Base-by-base conservation (phyloP, 805 yeast species). In the Wickerhamiella vanderwaltii region DNA sequence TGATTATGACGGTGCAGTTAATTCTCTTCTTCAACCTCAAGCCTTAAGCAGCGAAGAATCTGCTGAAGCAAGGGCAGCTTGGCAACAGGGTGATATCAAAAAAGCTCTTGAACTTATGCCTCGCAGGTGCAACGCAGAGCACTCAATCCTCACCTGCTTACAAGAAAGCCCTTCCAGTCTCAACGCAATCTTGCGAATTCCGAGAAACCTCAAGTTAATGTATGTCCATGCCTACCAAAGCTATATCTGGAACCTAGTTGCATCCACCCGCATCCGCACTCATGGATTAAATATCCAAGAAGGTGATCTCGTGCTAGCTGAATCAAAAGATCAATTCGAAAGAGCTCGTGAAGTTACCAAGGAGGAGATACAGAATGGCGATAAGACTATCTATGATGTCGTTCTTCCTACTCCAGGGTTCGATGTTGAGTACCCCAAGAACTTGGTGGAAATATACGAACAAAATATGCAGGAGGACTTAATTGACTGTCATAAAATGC, bases 221-320 rank as follows among this genome's bases (percentile, higher is more conserved):
- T 91, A 91, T 56, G 95, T 82, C 2, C 99, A 91, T 61, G 95
- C 98, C 3, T 93, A 93, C 59, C 98, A 91, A 63, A 84, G 95
- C 48, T 91, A 79, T 55, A 73, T 91, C 22, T 93, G 98, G 99
- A 93, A 93, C 56, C 58, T 69, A 40, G 93, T 79, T 26, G 88
- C 86, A 1, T 79, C 93, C 39, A 72, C 72, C 50, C 70, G 98
- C 55, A 66, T 85, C 32, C 73, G 73, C 52, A 56, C 77, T 43
- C 26, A 20, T 19, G 79, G 70, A 60, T 68, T 64, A 16, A 61
- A 52, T 2, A 47, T 51, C 13, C 43, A 50, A 5, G 39, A 45
- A 7, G 50, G 50, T 5, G 52, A 50, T 4, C 51, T 53, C 6
- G 52, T 53, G 6, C 44, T 48, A 7, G 65, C 55, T n/a, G 60